These are phyloP conservation scores for Calonectria naviculata DNA, from an alignment of 2,329 filamentous ascomycete genomes.

Conservation along the genomic window DNA sequence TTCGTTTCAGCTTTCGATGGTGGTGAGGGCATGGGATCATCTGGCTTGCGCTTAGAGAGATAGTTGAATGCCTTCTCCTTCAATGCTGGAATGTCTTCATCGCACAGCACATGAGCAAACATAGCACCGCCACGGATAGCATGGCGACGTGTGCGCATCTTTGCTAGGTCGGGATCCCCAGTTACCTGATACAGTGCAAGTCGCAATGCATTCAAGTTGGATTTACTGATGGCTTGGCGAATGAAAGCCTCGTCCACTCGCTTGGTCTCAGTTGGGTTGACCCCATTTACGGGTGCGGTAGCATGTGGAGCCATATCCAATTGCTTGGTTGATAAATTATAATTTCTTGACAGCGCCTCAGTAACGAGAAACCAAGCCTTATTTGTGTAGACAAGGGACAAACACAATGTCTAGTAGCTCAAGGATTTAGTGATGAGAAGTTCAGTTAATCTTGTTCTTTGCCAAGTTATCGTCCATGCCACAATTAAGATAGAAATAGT, in stretches of 20 bases:
- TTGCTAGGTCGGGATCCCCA: conserved; percentile 3
- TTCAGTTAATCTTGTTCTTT: too few species aligned
- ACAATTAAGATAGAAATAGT: too few species aligned
- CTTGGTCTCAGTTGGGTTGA: neutral
- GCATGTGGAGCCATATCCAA: neutral
- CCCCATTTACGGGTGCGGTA: neutral
- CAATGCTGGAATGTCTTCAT: neutral
- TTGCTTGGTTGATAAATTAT: too few species aligned
- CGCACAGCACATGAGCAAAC: neutral
- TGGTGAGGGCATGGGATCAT: neutral
- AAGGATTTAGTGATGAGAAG: too few species aligned
- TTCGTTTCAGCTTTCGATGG: conserved; percentile 4
- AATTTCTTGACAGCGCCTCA: too few species aligned
- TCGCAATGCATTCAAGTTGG: conserved; percentile 8
- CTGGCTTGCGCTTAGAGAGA: neutral
- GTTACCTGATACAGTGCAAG: conserved; percentile 9
- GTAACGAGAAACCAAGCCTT: too few species aligned
- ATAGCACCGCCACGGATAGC: conserved; percentile 10
- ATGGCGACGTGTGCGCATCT: conserved; percentile 1
- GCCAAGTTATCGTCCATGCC: too few species aligned
- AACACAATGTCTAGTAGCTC: too few species aligned
- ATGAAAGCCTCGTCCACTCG: neutral
- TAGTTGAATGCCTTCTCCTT: conserved; percentile 11
- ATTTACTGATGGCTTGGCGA: neutral
- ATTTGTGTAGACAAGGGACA: too few species aligned